These are phyloP conservation scores for Fusarium praegraminearum DNA, from an alignment of 2,329 filamentous ascomycete genomes.

Conservation along the genomic window DNA sequence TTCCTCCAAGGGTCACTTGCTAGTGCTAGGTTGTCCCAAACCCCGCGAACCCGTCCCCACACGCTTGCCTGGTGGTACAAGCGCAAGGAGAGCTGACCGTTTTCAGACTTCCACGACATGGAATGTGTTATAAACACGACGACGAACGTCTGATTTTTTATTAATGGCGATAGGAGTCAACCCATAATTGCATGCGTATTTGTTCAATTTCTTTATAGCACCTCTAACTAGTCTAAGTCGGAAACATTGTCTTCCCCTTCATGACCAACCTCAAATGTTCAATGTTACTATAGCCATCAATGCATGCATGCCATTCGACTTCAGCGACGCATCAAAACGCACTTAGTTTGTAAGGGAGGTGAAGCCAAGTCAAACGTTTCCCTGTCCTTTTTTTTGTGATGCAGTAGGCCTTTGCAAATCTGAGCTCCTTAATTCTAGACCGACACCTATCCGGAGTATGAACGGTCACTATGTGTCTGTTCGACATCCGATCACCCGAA, in stretches of 20 bases:
- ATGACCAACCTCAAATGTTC: not conserved
- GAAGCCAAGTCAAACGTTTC: not conserved
- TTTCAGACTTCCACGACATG: constrained; percentile 22
- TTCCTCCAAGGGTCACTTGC: constrained; percentile 28
- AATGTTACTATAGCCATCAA: not conserved
- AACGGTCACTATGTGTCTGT: not conserved
- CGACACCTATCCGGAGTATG: not conserved
- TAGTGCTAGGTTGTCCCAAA: constrained; percentile 31
- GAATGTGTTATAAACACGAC: not conserved
- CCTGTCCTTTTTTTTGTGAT: not conserved
- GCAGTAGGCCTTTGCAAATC: not conserved
- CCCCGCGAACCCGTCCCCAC: constrained; percentile 41
- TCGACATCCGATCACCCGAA: not conserved
- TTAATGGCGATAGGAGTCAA: not conserved
- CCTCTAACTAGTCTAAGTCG: not conserved
- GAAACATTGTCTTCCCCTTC: not conserved
- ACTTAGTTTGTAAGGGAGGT: too few species aligned
- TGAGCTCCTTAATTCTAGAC: too few species aligned
- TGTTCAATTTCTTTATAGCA: not conserved
- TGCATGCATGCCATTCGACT: not conserved
- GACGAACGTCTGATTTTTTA: not conserved
- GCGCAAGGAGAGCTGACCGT: constrained; percentile 15
- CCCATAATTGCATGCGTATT: not conserved
- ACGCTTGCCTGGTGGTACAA: constrained; percentile 18
- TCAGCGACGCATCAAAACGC: not conserved